A percentile compares a stretch with the other conserved stretches of the same genome.
Evolutionary conservation across 768 basidiomycete species (phyloP).

Genomic region (Pisolithus marmoratus): DNA sequence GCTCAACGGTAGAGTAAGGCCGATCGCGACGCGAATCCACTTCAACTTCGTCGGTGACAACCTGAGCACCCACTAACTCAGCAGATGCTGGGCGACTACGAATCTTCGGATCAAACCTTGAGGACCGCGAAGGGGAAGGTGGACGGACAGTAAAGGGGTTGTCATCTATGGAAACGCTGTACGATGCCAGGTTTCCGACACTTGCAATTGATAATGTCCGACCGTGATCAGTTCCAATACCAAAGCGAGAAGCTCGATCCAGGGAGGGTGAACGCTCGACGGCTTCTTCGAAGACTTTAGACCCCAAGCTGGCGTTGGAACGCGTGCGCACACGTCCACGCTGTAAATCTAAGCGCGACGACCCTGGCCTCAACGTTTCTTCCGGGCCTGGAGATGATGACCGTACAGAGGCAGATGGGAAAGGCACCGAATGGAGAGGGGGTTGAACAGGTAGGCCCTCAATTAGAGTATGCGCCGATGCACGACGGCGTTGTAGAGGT

Average conservation of each 20-base stretch:
- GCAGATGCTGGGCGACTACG: conserved; percentile 59
- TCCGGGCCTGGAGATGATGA: conserved; percentile 45
- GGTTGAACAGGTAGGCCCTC: conserved; percentile 35
- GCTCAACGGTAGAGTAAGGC: conserved; percentile 67
- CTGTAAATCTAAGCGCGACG: conserved; percentile 30
- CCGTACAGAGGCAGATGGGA: conserved; percentile 51
- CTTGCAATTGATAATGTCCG: conserved; percentile 44
- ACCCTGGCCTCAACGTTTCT: conserved; percentile 30
- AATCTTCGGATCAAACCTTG: conserved; percentile 80
- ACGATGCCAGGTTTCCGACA: conserved; percentile 33
- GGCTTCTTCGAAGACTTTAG: conserved; percentile 35
- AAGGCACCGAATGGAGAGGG: conserved; percentile 52
- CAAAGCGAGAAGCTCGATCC: conserved; percentile 37
- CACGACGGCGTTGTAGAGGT: conserved; percentile 43
- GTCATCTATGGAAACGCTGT: conserved; percentile 34
- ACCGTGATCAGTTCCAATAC: conserved; percentile 33
- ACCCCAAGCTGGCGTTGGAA: conserved; percentile 49
- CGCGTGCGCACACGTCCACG: conserved; percentile 38
- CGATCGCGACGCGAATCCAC: conserved; percentile 38
- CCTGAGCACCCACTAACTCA: conserved; percentile 59
- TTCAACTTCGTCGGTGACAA: conserved; percentile 49
- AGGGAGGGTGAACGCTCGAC: conserved; percentile 33
- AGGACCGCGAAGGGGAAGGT: conserved; percentile 54
- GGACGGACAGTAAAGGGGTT: conserved; percentile 69
- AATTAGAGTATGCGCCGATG: conserved; percentile 45